Evolutionary conservation across 1,139 yeast species (phyloP), one percentile per base, ranked within the genome.

Genomic region (Geotrichum macrosporum): DNA sequence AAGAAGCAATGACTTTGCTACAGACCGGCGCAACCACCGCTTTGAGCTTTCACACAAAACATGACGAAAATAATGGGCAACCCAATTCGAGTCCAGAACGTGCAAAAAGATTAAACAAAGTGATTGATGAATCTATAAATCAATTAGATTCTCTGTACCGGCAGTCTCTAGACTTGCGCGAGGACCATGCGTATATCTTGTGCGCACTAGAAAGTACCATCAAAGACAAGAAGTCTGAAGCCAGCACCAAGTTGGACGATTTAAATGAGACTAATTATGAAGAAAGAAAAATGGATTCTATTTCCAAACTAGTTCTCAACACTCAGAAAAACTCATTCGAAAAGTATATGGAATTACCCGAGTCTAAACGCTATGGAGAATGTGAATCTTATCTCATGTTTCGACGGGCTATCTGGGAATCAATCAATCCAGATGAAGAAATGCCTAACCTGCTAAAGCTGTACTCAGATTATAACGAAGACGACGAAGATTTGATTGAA

Each of bases 401-500:
- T 20, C 32, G 48, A 15, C 37, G 50, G 24, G 51, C 42, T 8
- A 53, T 60, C 16, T 57, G 56, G 49, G 48, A 50, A 18, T 50
- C 48, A 9, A 41, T 51, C 13, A 57, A 57, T 16, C 15, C 2
- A 9, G 37, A 16, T 22, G 55, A 55, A 34, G 53, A 50, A 6
- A 46, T 53, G 56, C 62, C 60, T 5, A 48, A 50, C 13, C 39
- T 58, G 8, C 56, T 50, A 15, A 47, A 46, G 8, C 57, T 46
- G 30, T 57, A 50, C 36, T 49, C 51, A 8, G 64, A 60, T 38
- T 55, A 54, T 39, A 44, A 47, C 30, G 55, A 48, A 10, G 61
- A 54, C 13, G 63, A 60, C 21, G 61, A 59, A 8, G 63, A 59
- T 6, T 24, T 61, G 40, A 58, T 57, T 15, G 57, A 58, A 18